phyloP scores from a whole-genome alignment of 169 alveolate species.

The Plasmodium gaboni region DNA sequence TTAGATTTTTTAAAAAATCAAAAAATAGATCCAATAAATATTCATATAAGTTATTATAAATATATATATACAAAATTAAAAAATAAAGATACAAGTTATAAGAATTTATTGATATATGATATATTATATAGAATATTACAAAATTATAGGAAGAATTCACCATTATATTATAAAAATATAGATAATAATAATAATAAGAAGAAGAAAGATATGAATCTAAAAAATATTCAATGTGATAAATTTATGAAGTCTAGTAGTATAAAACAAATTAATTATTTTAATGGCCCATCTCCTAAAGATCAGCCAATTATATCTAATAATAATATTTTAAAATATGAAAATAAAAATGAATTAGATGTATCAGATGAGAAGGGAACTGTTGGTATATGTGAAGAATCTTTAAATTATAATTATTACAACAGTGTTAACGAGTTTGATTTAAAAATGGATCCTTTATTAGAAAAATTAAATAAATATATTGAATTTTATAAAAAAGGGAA shows the following conservation, averaged over 20 bases:
- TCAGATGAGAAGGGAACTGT: too few species aligned
- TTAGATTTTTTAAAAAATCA: constrained; percentile 4
- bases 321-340: too few species aligned
- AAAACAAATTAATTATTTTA: too few species aligned
- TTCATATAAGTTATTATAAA: constrained; percentile 13
- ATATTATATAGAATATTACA: constrained; percentile 16
- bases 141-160: constrained; percentile 12
- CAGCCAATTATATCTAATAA: too few species aligned
- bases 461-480: constrained; percentile 8
- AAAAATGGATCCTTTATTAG: neutral
- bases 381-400: too few species aligned
- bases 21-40: constrained; percentile 16
- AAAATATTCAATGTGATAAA: too few species aligned
- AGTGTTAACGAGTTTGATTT: too few species aligned
- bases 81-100: constrained; percentile 3
- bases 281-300: too few species aligned
- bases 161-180: neutral
- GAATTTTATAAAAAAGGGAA: constrained; percentile 9
- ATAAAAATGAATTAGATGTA: too few species aligned
- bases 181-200: neutral
- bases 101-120: constrained; percentile 18
- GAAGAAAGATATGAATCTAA: neutral
- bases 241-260: too few species aligned
- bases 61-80: constrained; percentile 10
- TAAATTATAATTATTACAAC: too few species aligned